Base-by-base conservation (phyloP, 2,329 filamentous ascomycete genomes). In the Tolypocladium paradoxum region DNA sequence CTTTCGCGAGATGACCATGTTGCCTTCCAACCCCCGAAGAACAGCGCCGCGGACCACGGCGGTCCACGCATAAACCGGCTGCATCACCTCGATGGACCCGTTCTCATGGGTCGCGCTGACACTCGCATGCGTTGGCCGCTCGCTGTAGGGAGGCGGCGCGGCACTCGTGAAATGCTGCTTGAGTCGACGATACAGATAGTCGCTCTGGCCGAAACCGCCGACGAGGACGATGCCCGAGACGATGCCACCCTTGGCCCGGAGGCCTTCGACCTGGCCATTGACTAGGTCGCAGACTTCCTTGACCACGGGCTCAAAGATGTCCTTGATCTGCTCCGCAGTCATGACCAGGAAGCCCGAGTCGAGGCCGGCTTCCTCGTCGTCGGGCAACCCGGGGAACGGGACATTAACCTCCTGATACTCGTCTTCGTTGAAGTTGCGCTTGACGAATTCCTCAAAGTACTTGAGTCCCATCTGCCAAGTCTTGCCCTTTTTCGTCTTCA, bases 381-480 rank as follows among this genome's bases (percentile, higher is more conserved):
- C 87, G 0, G 87, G 78, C 2, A 90, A 70, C 1, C 87, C 87
- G 1, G 87, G 87, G 58, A 91, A 88, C 78, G 87, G 87, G 4
- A 91, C 79, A 54, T 90, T 90, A 54, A 90, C 81, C 64, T 91
- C 87, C 49, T 83, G 77, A 57, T 87, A 81, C 62, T 90, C 87
- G 48, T 89, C 85, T 61, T 88, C 84, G 64, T 88, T 85, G 64
- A 91, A 92, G 62, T 90, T 90, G 16, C 88, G 79, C 70, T 92
- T 92, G 16, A 92, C 87, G 64, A 89, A 90, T 64, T 91, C 87
- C 62, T 92, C 88, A 67, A 90, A 92, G 63, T 90, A 90, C 53
- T 82, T 79, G 50, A 91, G 72, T 2, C 84, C 88, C 82, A 85
- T 85, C 65, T 85, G 87, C 86, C 87, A 91, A 1, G 84, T 88